phyloP scores from a whole-genome alignment of 2,329 filamentous ascomycete genomes.

The Dactylellina drechsleri region DNA sequence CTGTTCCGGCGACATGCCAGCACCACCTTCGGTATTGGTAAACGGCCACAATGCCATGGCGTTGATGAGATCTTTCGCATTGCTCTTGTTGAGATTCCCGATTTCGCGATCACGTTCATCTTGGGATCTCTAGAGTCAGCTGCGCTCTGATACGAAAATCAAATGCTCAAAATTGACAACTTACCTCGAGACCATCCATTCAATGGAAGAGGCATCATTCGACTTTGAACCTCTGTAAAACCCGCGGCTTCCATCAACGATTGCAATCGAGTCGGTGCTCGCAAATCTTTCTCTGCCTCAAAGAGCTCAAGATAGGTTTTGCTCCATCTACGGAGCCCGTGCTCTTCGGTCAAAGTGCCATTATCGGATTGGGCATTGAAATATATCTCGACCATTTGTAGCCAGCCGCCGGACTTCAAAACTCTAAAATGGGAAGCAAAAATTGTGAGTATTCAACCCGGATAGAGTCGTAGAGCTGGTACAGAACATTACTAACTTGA shows the following conservation, averaged over 20 bases:
- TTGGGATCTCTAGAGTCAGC: constrained; percentile 59
- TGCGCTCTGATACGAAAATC: no score
- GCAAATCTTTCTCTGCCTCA: constrained; percentile 73
- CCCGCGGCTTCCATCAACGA: constrained; percentile 71
- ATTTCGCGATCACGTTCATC: constrained; percentile 63
- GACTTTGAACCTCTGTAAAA: constrained; percentile 74
- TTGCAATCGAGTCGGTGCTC: constrained; percentile 71
- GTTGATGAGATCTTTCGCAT: constrained; percentile 62
- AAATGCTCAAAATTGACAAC: constrained; percentile 53
- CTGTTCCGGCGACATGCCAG: constrained; percentile 62
- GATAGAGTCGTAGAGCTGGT: background rate
- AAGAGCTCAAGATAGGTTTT: constrained; percentile 71
- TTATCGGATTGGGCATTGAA: constrained; percentile 87
- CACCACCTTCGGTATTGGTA: constrained; percentile 58
- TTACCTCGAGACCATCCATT: constrained; percentile 76
- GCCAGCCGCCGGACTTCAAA: constrained; percentile 80
- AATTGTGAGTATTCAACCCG: constrained; percentile 32
- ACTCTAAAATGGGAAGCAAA: constrained; percentile 64
- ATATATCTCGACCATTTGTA: constrained; percentile 88
- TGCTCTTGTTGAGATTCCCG: constrained; percentile 59
- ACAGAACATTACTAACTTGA: constrained; percentile 59
- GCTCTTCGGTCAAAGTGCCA: constrained; percentile 75
- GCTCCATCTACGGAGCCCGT: constrained; percentile 74
- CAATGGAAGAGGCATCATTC: constrained; percentile 74
- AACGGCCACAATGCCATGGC: constrained; percentile 64